These are phyloP conservation scores for Centella asiatica DNA, from an alignment of 129 eudicot genomes.

Conservation along the genomic window DNA sequence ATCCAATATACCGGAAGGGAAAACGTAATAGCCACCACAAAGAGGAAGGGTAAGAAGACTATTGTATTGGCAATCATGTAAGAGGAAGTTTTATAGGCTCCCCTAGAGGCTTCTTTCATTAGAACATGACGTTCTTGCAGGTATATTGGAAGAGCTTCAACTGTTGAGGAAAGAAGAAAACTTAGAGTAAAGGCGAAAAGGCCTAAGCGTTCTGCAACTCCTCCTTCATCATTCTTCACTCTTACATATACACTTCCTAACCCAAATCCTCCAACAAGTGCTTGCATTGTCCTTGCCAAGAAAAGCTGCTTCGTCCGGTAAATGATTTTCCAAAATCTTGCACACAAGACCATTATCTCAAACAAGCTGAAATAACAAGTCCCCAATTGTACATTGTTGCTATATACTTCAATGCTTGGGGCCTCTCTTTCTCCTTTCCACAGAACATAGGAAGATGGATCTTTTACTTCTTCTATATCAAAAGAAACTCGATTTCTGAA, in stretches of 20 bases:
- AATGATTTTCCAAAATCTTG: conserved; percentile 77
- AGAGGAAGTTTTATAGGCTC: conserved; percentile 77
- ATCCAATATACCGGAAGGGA: conserved; percentile 82
- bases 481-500: conserved; percentile 22
- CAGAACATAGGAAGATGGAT: conserved; percentile 27
- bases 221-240: conserved; percentile 53
- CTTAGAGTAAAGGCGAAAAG: conserved; percentile 93
- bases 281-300: conserved; percentile 92
- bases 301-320: conserved; percentile 83
- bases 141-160: conserved; percentile 93
- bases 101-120: conserved; percentile 94
- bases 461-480: conserved; percentile 22
- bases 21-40: conserved; percentile 65
- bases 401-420: conserved; percentile 24
- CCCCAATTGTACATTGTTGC: conserved; percentile 16
- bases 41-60: conserved; percentile 77
- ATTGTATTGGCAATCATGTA: conserved; percentile 90
- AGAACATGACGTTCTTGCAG: conserved; percentile 87
- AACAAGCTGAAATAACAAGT: conserved; percentile 14
- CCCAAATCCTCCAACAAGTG: conserved; percentile 83
- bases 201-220: conserved; percentile 88
- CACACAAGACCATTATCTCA: conserved; percentile 56
- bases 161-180: conserved; percentile 93
- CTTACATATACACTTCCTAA: conserved; percentile 78
- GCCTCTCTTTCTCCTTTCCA: conserved; percentile 34